Conservation (phyloP, 2,329 filamentous ascomycete species). For the Chaetomium sp. region DNA sequence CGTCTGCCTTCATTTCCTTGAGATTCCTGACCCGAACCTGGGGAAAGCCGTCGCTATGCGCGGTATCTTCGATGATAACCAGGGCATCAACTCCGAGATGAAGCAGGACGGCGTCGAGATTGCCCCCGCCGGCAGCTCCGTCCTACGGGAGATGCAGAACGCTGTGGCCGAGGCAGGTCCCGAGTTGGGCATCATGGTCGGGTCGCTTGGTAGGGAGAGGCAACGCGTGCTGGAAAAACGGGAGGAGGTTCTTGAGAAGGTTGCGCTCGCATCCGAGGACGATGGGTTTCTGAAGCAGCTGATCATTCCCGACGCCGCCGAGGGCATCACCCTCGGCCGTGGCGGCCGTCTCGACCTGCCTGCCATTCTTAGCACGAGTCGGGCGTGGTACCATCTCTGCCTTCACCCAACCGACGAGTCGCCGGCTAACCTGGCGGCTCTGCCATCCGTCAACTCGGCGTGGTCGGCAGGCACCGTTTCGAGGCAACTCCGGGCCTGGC, state of each 20-base stretch:
- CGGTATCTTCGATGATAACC: slow-evolving; percentile 87
- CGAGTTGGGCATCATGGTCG: slow-evolving; percentile 74
- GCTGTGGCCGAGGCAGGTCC: slow-evolving; percentile 75
- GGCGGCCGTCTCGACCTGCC: slow-evolving; percentile 78
- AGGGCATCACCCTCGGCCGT: slow-evolving; percentile 80
- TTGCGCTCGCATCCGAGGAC: slow-evolving; percentile 77
- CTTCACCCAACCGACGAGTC: slow-evolving; percentile 89
- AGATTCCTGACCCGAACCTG: slow-evolving; percentile 76
- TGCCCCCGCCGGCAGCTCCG: slow-evolving; percentile 71
- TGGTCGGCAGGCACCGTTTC: slow-evolving; percentile 96
- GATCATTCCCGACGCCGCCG: slow-evolving; percentile 73
- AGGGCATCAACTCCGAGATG: slow-evolving; percentile 96
- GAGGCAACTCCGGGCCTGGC: slow-evolving; percentile 88
- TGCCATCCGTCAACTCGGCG: slow-evolving; percentile 72
- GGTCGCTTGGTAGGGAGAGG: slow-evolving; percentile 68
- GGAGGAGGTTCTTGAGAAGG: slow-evolving; percentile 81
- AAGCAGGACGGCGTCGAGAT: slow-evolving; percentile 90
- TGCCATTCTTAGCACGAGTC: slow-evolving; percentile 74
- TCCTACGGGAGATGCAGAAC: slow-evolving; percentile 83
- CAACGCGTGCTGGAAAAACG: slow-evolving; percentile 80
- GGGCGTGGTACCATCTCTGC: slow-evolving; percentile 92
- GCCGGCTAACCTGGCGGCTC: slow-evolving; percentile 71
- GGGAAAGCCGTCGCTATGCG: slow-evolving; percentile 89
- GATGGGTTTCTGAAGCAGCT: slow-evolving; percentile 82
- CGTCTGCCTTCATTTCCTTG: slow-evolving; percentile 84